A percentile compares a stretch with the other conserved stretches of the same genome.
phyloP scores from a whole-genome alignment of 306 rosid species.

The Herpetospermum pedunculosum region DNA sequence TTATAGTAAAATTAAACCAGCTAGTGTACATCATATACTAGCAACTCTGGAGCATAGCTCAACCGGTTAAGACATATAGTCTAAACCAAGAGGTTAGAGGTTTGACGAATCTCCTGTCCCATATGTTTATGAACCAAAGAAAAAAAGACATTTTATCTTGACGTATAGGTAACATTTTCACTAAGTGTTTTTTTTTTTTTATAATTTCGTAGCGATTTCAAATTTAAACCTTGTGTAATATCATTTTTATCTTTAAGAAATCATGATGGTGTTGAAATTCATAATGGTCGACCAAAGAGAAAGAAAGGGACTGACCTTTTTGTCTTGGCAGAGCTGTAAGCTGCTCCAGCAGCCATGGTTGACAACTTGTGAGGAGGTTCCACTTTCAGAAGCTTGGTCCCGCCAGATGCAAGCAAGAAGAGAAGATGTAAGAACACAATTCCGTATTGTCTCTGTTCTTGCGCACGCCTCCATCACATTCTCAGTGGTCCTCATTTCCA shows the following conservation, averaged over 20 bases:
- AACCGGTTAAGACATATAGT: too few species aligned
- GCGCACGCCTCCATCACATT: conserved; percentile 82
- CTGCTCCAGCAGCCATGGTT: conserved; percentile 59
- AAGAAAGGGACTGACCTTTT: conserved; percentile 36
- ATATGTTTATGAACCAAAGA: too few species aligned
- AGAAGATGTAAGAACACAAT: conserved; percentile 81
- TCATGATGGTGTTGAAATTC: background rate
- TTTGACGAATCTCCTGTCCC: too few species aligned
- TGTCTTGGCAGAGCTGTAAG: conserved; percentile 48
- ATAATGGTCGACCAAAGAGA: background rate
- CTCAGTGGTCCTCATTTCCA: conserved; percentile 56
- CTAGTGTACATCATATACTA: too few species aligned
- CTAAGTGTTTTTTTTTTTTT: too few species aligned
- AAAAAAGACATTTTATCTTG: too few species aligned
- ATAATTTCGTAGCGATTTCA: too few species aligned
- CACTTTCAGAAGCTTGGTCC: conserved; percentile 5
- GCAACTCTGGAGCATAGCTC: too few species aligned
- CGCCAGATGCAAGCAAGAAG: conserved; percentile 75
- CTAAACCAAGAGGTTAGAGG: too few species aligned
- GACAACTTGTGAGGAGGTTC: conserved; percentile 23
- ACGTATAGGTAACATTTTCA: background rate
- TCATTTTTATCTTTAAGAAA: background rate
- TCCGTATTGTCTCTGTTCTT: conserved; percentile 44
- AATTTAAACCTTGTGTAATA: background rate
- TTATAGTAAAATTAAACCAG: too few species aligned